phyloP scores from a whole-genome alignment of 805 yeast species.

The Saccharomyces paradoxus region DNA sequence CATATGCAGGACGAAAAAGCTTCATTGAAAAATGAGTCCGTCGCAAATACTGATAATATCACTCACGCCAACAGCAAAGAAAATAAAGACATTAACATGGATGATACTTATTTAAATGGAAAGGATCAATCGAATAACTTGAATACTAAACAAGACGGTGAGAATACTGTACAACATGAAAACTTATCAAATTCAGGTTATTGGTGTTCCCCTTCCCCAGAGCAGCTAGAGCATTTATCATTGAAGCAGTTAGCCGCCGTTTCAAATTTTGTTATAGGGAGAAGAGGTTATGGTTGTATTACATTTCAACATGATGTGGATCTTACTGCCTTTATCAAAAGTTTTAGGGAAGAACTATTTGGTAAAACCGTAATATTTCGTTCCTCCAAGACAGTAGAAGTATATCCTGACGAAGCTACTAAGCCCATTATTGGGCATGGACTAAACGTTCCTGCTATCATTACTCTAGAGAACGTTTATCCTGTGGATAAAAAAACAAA shows the following conservation, averaged over 20 bases:
- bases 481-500: conserved; percentile 36
- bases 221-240: conserved; percentile 38
- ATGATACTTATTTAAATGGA: background rate
- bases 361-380: conserved; percentile 41
- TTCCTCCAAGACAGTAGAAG: conserved; percentile 44
- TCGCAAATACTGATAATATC: background rate
- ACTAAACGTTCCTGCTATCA: conserved; percentile 67
- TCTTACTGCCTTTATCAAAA: conserved; percentile 42
- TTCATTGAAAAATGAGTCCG: background rate
- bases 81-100: background rate
- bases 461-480: conserved; percentile 53
- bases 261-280: conserved; percentile 59
- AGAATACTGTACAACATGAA: background rate
- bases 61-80: background rate
- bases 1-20: conserved; percentile 4
- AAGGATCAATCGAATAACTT: background rate
- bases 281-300: conserved; percentile 60
- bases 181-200: conserved; percentile 35
- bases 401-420: conserved; percentile 45
- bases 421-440: conserved; percentile 64
- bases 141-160: background rate
- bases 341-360: conserved; percentile 30
- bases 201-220: conserved; percentile 65
- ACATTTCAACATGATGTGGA: conserved; percentile 65
- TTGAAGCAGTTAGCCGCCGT: conserved; percentile 44